Percentiles rank a stretch among this genome's conserved stretches.
Evolutionary conservation across 768 basidiomycete species (phyloP).

Genomic region (Lyophyllum semitale): DNA sequence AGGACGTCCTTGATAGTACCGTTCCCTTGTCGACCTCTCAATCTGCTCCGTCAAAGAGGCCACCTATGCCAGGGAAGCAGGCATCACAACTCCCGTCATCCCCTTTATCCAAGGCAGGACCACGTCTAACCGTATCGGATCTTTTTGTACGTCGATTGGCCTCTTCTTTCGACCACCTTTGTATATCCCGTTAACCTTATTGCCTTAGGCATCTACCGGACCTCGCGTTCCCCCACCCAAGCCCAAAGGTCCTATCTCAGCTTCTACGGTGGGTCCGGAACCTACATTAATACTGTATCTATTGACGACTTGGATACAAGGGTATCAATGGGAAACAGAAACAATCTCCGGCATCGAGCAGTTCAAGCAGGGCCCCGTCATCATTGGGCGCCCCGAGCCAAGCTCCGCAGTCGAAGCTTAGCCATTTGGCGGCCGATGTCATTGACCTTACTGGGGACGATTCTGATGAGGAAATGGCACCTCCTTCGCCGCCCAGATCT

Average conservation of each 20-base stretch:
- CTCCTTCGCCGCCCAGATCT: neutral
- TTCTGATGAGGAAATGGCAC: constrained; percentile 4
- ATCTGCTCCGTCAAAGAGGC: neutral
- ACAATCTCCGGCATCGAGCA: neutral
- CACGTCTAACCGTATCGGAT: neutral
- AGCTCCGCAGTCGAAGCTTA: neutral
- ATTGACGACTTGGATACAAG: neutral
- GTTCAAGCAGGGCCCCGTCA: neutral
- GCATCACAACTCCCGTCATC: neutral
- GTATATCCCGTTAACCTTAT: no score
- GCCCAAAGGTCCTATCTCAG: neutral
- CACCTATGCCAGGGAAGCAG: neutral
- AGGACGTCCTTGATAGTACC: constrained; percentile 3
- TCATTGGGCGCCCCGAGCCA: neutral
- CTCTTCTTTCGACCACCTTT: no score
- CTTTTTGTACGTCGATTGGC: no score
- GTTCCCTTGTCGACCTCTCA: neutral
- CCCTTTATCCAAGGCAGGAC: neutral
- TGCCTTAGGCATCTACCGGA: no score
- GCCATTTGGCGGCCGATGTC: neutral
- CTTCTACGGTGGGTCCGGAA: neutral
- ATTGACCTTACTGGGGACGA: constrained; percentile 12
- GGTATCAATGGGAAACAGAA: neutral
- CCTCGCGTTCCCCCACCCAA: no score
- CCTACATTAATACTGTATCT: no score